Conservation (phyloP, 345 rosid genomes). For the Salix suchowensis region DNA sequence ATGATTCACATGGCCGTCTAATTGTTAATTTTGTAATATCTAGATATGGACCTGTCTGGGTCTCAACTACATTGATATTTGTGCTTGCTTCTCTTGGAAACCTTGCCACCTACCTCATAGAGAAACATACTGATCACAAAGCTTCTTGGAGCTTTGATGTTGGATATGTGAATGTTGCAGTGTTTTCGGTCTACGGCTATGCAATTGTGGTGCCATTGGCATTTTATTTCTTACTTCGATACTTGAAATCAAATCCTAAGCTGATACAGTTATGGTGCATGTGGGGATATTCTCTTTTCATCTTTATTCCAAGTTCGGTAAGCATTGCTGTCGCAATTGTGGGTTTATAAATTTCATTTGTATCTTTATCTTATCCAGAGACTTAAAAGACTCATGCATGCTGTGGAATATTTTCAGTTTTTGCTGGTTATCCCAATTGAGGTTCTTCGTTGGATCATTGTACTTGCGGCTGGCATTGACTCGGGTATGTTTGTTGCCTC, state of each 20-base stretch:
- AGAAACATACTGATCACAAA: constrained; percentile 41
- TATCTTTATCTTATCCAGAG: not conserved
- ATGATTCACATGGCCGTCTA: not conserved
- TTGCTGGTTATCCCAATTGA: constrained; percentile 76
- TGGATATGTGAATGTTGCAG: constrained; percentile 66
- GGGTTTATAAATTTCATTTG: not conserved
- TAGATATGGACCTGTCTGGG: constrained; percentile 92
- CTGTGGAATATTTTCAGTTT: constrained; percentile 43
- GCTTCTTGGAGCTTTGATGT: constrained; percentile 87
- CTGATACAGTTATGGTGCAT: constrained; percentile 85
- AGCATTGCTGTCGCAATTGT: constrained; percentile 25
- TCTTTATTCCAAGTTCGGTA: constrained; percentile 68
- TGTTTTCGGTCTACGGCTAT: constrained; percentile 61
- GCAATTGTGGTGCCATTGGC: constrained; percentile 73
- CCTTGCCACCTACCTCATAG: constrained; percentile 75
- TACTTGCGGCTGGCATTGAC: constrained; percentile 60
- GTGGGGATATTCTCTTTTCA: constrained; percentile 94
- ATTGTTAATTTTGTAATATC: constrained; percentile 4
- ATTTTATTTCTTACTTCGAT: constrained; percentile 73
- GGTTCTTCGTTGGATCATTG: constrained; percentile 74
- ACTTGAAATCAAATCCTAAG: constrained; percentile 78
- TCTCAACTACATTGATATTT: constrained; percentile 84
- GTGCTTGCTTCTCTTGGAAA: constrained; percentile 78
- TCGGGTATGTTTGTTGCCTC: constrained; percentile 69
- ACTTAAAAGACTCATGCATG: constrained; percentile 7